phyloP scores from a whole-genome alignment of 2,329 filamentous ascomycete species.

The Diaporthe citriasiana region DNA sequence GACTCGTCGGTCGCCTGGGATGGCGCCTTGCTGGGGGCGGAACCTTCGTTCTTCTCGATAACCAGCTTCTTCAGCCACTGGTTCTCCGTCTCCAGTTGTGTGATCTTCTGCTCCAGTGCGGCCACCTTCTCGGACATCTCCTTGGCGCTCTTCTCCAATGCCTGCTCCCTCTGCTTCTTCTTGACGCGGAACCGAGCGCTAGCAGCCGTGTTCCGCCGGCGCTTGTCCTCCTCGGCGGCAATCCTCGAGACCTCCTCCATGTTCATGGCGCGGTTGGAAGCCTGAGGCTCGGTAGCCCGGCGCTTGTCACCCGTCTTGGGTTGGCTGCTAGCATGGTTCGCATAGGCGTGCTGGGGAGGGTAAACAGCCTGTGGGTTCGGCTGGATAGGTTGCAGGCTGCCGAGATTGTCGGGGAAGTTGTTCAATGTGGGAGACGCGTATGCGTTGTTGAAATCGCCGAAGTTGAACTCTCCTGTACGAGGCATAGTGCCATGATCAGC shows the following conservation, averaged over 20 bases:
- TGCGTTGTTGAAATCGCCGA: slow-evolving; percentile 66
- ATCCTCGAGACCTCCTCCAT: slow-evolving; percentile 80
- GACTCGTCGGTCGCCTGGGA: slow-evolving; percentile 67
- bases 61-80: slow-evolving; percentile 86
- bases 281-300: slow-evolving; percentile 57
- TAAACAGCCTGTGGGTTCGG: slow-evolving; percentile 64
- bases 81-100: slow-evolving; percentile 86
- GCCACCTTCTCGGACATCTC: slow-evolving; percentile 87
- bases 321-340: slow-evolving; percentile 45
- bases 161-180: slow-evolving; percentile 95
- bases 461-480: slow-evolving; percentile 69
- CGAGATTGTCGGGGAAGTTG: slow-evolving; percentile 59
- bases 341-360: slow-evolving; percentile 50
- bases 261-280: slow-evolving; percentile 62
- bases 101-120: slow-evolving; percentile 78
- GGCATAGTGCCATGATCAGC: slow-evolving; percentile 64
- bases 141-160: slow-evolving; percentile 84
- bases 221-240: slow-evolving; percentile 90
- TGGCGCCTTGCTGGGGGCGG: slow-evolving; percentile 59
- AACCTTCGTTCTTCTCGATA: slow-evolving; percentile 82
- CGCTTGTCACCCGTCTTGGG: slow-evolving; percentile 59
- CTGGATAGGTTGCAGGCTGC: slow-evolving; percentile 65
- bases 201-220: slow-evolving; percentile 88
- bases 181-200: slow-evolving; percentile 92
- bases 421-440: slow-evolving; percentile 66